These are phyloP conservation scores for Rhamnella rubrinervis DNA, from an alignment of 331 rosid species.

Conservation along the genomic window DNA sequence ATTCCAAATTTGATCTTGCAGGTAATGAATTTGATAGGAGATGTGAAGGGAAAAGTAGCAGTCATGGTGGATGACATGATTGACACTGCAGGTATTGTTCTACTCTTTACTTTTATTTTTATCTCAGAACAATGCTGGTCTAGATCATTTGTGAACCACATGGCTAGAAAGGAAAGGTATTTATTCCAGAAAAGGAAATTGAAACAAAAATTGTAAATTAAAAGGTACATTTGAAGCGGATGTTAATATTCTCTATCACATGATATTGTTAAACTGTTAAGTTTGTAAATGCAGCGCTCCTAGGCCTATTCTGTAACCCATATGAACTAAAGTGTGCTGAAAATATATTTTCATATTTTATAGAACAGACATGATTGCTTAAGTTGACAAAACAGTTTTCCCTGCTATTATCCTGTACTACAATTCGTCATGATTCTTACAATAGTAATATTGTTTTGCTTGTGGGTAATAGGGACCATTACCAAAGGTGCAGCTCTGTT, in stretches of 20 bases:
- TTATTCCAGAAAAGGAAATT: no score
- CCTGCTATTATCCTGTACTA: background rate
- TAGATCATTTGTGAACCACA: background rate
- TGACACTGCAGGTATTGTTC: slow-evolving; percentile 84
- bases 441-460: slow-evolving; percentile 20
- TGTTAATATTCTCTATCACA: no score
- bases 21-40: slow-evolving; percentile 98
- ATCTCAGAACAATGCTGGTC: background rate
- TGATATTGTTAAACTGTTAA: no score
- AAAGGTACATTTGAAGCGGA: no score
- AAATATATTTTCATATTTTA: no score
- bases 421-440: background rate
- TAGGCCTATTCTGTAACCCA: no score
- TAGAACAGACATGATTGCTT: no score
- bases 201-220: no score
- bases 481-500: slow-evolving; percentile 83
- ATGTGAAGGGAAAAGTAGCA: slow-evolving; percentile 89
- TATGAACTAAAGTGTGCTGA: no score
- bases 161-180: background rate
- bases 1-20: slow-evolving; percentile 37
- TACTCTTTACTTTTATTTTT: background rate
- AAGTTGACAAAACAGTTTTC: background rate
- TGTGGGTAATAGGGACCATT: slow-evolving; percentile 62
- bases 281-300: no score
- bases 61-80: slow-evolving; percentile 98